Conservation (phyloP, 345 rosid species). For the Salix suchowensis region DNA sequence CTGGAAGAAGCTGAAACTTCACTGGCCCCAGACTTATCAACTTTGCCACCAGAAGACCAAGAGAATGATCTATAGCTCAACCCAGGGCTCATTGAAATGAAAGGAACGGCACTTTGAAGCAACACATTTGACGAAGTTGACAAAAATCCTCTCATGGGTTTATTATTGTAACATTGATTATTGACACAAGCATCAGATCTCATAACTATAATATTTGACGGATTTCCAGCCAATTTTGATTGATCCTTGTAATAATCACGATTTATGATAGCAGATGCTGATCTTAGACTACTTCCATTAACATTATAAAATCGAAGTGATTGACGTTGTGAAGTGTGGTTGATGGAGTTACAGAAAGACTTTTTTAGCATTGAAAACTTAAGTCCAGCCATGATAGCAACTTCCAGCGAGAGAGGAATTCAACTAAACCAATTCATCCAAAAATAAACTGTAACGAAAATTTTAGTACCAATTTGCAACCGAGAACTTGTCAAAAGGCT, state of each 20-base stretch:
- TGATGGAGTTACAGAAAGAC: constrained; percentile 28
- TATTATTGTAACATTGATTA: constrained; percentile 12
- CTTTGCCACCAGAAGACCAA: constrained; percentile 47
- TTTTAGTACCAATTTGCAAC: background rate
- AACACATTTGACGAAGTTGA: constrained; percentile 16
- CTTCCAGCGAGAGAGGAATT: background rate
- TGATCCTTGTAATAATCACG: constrained; percentile 9
- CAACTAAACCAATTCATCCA: background rate
- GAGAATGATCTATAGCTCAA: constrained; percentile 27
- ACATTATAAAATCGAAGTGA: constrained; percentile 13
- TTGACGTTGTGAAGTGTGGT: constrained; percentile 13
- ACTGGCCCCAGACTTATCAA: constrained; percentile 23
- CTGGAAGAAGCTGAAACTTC: constrained; percentile 38
- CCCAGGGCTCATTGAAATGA: constrained; percentile 29
- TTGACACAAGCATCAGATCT: constrained; percentile 5
- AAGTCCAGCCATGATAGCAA: constrained; percentile 42
- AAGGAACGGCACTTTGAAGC: constrained; percentile 18
- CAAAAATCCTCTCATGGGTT: constrained; percentile 13
- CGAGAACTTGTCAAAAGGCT: background rate
- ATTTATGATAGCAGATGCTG: constrained; percentile 14
- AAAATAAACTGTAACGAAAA: background rate
- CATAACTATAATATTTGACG: constrained; percentile 12
- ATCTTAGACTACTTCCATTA: constrained; percentile 16
- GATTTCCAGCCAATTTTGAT: constrained; percentile 11
- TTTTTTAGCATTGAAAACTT: constrained; percentile 35